Evolutionary conservation across 306 rosid species (phyloP).

Genomic region (Dalbergia oliveri): DNA sequence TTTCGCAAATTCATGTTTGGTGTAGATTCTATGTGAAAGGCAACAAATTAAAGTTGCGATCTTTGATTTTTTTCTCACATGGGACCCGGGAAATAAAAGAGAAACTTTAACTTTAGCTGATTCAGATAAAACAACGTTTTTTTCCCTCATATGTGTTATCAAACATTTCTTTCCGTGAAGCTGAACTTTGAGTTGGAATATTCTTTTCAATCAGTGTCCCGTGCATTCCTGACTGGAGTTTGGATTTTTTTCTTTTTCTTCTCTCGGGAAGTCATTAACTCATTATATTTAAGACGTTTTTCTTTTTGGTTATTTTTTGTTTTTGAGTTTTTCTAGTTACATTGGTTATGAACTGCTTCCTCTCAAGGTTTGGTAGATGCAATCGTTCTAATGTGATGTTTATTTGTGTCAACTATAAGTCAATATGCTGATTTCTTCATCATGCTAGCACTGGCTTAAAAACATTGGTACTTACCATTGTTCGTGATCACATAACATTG

Average conservation of each 20-base stretch:
- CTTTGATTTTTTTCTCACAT: conserved; percentile 33
- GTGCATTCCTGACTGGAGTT: not conserved
- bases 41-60: conserved; percentile 32
- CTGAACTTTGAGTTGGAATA: not conserved
- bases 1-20: too few species aligned
- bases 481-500: not conserved
- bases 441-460: too few species aligned
- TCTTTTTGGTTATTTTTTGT: not conserved
- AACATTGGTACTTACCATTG: not conserved
- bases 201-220: not conserved
- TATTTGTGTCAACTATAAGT: not conserved
- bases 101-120: conserved; percentile 27
- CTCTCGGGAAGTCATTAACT: not conserved
- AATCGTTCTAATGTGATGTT: not conserved
- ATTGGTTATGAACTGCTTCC: too few species aligned
- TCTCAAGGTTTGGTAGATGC: too few species aligned
- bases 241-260: not conserved
- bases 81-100: conserved; percentile 36
- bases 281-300: not conserved
- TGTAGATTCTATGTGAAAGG: conserved; percentile 18
- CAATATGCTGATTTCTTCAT: not conserved
- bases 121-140: not conserved
- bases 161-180: not conserved
- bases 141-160: too few species aligned
- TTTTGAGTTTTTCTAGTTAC: not conserved